Conservation (phyloP, 352 stramenopile species). For the Detonula confervacea region DNA sequence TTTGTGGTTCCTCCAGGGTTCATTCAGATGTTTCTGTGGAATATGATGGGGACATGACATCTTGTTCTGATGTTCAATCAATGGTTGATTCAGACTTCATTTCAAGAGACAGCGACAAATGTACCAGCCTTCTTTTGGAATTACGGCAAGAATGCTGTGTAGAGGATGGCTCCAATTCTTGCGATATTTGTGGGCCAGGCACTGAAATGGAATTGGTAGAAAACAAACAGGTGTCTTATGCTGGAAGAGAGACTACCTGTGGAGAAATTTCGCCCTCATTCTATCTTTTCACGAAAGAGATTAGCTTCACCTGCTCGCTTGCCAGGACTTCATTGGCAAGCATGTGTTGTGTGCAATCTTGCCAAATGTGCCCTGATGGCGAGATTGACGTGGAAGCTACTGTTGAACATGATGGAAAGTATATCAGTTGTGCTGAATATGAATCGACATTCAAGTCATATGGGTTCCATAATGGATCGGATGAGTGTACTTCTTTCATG, state of each 20-base stretch:
- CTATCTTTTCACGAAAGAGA: constrained; percentile 33
- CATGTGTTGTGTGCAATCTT: constrained; percentile 47
- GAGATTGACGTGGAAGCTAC: constrained; percentile 22
- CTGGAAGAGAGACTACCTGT: constrained; percentile 43
- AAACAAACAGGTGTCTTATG: constrained; percentile 37
- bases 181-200: constrained; percentile 43
- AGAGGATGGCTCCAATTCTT: constrained; percentile 24
- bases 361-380: constrained; percentile 33
- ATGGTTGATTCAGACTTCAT: constrained; percentile 37
- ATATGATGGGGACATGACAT: constrained; percentile 31
- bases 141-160: constrained; percentile 30
- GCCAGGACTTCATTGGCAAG: constrained; percentile 48
- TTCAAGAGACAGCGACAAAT: constrained; percentile 33
- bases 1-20: constrained; percentile 29
- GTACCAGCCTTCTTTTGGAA: constrained; percentile 21
- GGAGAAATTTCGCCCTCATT: constrained; percentile 45
- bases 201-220: constrained; percentile 27
- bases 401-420: constrained; percentile 30
- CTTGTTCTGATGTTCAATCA: constrained; percentile 39
- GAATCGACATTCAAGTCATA: constrained; percentile 18
- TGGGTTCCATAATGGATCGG: constrained; percentile 18
- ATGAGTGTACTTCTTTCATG: constrained; percentile 22
- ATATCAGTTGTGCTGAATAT: constrained; percentile 39
- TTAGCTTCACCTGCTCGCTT: constrained; percentile 53
- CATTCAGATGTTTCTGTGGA: constrained; percentile 28